Evolutionary conservation across 2,329 filamentous ascomycete genomes (phyloP).

Genomic region (Ceratocystiopsis brevicomis): DNA sequence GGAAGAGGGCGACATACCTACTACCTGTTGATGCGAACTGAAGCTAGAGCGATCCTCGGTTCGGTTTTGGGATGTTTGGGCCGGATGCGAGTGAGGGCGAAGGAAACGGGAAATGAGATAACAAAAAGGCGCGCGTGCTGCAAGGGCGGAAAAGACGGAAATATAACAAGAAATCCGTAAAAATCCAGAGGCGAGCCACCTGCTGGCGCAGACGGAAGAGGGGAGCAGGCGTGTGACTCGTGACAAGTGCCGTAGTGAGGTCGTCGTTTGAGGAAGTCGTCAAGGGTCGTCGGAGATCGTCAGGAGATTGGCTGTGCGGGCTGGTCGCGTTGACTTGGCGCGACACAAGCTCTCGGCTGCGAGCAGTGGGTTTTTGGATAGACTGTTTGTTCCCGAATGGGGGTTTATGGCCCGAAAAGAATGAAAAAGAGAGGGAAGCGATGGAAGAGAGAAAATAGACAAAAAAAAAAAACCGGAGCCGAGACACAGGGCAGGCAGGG

Average conservation of each 20-base stretch:
- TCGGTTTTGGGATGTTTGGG: background rate
- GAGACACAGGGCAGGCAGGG: conserved; percentile 1
- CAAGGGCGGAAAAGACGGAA: background rate
- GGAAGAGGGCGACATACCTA: background rate
- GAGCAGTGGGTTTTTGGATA: background rate
- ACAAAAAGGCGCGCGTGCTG: background rate
- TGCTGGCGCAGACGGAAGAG: background rate
- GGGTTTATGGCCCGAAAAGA: background rate
- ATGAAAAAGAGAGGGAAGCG: background rate
- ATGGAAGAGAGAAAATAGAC: background rate
- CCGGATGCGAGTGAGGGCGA: background rate
- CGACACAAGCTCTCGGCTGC: background rate
- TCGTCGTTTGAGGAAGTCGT: too few species aligned
- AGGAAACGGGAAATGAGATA: background rate
- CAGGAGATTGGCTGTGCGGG: background rate
- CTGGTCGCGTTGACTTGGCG: too few species aligned
- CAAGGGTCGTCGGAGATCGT: background rate
- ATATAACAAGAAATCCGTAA: background rate
- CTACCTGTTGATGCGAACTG: background rate
- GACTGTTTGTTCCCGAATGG: conserved; percentile 1
- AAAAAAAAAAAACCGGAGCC: background rate
- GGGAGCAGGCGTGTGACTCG: too few species aligned
- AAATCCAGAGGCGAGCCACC: too few species aligned
- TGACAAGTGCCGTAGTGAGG: too few species aligned
- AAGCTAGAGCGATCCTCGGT: background rate